Base-by-base conservation (phyloP, 192 early-diverging fungal genomes). In the Entophlyctis luteolus region DNA sequence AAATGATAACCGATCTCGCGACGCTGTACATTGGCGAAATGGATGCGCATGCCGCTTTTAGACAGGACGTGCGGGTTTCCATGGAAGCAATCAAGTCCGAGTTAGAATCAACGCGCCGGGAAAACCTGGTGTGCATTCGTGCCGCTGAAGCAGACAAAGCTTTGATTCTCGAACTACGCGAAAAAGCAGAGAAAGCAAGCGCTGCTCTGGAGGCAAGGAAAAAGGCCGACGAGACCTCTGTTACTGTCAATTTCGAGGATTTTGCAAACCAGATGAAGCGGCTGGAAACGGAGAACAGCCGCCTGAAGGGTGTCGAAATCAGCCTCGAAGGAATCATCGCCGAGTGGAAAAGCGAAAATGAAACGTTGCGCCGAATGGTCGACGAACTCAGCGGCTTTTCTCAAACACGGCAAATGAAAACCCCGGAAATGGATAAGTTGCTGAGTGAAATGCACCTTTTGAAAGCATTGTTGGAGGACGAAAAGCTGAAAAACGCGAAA, bases 311-410 rank as follows among this genome's bases (percentile, higher is more conserved):
- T 6, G 58, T 60, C 6, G 58, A 60, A 31, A 8, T 14, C 1
- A 60, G 39, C 1, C 31, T 60, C 22, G 58, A 60, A 31, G 39
- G 58, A 14, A 20, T 60, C 31, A 45, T 60, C 35, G 18, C 10
- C 2, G 58, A 60, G 20, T 60, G 58, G 58, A 60, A 60, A n/a
- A 60, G 39, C 29, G 58, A 60, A 14, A 60, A 60, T 39, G 58
- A 42, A 10, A 45, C 38, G n/a, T 45, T 60, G 58, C 20, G 58
- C 16, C 39, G 58, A 25, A 60, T 60, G 58, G 58, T 60, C 1
- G 58, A 60, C 47, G 58, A 60, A 46, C 18, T 60, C 25, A 60
- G 58, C 27, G 37, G 58, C 16, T 22, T 20, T 25, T 37, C 31
- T 16, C 20, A 45, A 22, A 45, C 39, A 18, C 22, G 49, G 10